Evolutionary conservation across 257 asterid genomes (phyloP).

Genomic region (Lithospermum erythrorhizon): DNA sequence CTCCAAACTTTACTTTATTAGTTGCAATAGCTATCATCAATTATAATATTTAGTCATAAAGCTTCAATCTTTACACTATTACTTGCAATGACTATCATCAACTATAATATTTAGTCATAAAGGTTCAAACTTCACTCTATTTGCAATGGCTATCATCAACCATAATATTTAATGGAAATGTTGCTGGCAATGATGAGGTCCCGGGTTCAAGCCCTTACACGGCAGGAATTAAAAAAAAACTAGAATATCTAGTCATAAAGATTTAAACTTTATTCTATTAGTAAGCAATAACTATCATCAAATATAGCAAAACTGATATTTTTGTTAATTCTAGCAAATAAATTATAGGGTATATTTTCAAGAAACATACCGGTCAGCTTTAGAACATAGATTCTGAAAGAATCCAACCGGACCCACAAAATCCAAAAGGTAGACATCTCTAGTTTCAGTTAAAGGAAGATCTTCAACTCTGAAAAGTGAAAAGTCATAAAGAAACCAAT

Average conservation of each 20-base stretch:
- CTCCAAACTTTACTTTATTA: conserved; percentile 1
- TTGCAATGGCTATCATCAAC: too few relatives aligned
- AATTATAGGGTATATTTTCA: not conserved
- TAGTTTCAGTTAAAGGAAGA: conserved; percentile 56
- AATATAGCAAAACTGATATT: not conserved
- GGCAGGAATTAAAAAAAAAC: too few relatives aligned
- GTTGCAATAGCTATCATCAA: not conserved
- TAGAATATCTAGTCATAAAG: not conserved
- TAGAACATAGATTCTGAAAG: conserved; percentile 44
- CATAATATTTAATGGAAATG: too few relatives aligned
- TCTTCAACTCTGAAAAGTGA: conserved; percentile 42
- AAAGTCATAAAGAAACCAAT: conserved; percentile 8
- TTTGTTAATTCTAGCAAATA: not conserved
- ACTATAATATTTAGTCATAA: too few relatives aligned
- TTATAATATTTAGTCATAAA: too few relatives aligned
- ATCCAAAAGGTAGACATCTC: conserved; percentile 64
- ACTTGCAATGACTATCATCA: too few relatives aligned
- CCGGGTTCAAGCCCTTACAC: too few relatives aligned
- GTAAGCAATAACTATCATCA: too few relatives aligned
- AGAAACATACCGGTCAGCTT: conserved; percentile 38
- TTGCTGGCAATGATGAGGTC: too few relatives aligned
- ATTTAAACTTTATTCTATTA: not conserved
- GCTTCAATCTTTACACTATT: too few relatives aligned
- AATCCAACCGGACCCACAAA: conserved; percentile 88
- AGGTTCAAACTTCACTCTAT: too few relatives aligned